phyloP scores from a whole-genome alignment of 495 filamentous ascomycete species.

The Halenospora varia region DNA sequence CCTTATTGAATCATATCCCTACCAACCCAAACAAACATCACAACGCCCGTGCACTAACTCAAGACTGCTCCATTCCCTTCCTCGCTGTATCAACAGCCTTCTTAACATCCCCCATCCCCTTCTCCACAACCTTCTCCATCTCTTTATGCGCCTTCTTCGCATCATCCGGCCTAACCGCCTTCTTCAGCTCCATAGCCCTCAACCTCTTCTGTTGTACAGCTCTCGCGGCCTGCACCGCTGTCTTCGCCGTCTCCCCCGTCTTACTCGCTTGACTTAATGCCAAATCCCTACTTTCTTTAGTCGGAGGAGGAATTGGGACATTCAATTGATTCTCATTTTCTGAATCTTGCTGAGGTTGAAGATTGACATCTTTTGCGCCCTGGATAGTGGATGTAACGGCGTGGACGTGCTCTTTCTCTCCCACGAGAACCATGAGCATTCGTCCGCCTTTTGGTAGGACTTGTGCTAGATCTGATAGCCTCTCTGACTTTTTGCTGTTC shows the following conservation, averaged over 20 bases:
- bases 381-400: conserved; percentile 68
- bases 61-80: conserved; percentile 51
- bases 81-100: conserved; percentile 61
- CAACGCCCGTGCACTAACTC: not conserved
- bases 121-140: conserved; percentile 74
- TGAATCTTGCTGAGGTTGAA: conserved; percentile 67
- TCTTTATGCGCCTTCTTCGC: conserved; percentile 59
- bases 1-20: not conserved
- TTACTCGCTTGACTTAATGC: conserved; percentile 51
- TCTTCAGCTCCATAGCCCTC: conserved; percentile 53
- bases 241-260: conserved; percentile 56
- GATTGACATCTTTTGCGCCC: conserved; percentile 55
- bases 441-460: conserved; percentile 70
- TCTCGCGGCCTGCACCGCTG: conserved; percentile 50
- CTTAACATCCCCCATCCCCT: conserved; percentile 62
- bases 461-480: conserved; percentile 70
- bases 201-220: conserved; percentile 59
- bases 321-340: conserved; percentile 68
- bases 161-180: conserved; percentile 61
- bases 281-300: conserved; percentile 53
- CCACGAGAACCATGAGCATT: conserved; percentile 59
- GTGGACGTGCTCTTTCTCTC: conserved; percentile 65
- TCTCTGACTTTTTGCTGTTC: conserved; percentile 45
- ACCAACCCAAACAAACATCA: not conserved
- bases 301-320: conserved; percentile 66